Evolutionary conservation across 2,329 filamentous ascomycete genomes (phyloP).

Genomic region (Penicillium sp.): DNA sequence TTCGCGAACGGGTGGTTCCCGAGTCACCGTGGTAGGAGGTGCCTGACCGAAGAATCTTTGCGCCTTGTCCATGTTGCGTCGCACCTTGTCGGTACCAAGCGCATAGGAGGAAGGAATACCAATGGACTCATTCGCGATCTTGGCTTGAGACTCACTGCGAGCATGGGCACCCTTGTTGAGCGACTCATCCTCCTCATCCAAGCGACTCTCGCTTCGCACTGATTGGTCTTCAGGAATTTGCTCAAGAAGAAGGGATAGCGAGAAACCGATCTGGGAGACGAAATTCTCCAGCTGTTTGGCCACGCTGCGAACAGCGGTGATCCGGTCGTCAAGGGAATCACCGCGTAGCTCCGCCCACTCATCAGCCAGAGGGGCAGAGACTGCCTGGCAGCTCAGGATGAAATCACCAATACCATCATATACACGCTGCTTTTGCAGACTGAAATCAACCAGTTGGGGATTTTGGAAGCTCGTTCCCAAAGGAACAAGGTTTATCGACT

Average conservation of each 20-base stretch:
- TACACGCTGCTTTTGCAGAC: conserved; percentile 84
- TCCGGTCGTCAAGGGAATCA: conserved; percentile 81
- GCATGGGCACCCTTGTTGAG: conserved; percentile 26
- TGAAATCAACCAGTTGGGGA: conserved; percentile 83
- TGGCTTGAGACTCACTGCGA: conserved; percentile 43
- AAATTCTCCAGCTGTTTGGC: conserved; percentile 81
- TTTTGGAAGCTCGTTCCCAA: conserved; percentile 78
- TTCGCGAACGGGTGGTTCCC: conserved; percentile 38
- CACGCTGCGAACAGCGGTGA: conserved; percentile 77
- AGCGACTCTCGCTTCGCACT: conserved; percentile 44
- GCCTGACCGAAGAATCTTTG: conserved; percentile 52
- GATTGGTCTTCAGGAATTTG: conserved; percentile 62
- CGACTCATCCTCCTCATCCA: conserved; percentile 31
- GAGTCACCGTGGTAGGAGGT: conserved; percentile 42
- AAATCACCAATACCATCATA: conserved; percentile 94
- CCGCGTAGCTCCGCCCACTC: conserved; percentile 95
- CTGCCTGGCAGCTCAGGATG: conserved; percentile 80
- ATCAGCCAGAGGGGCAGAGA: conserved; percentile 88
- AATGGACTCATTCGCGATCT: conserved; percentile 42
- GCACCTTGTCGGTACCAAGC: conserved; percentile 42
- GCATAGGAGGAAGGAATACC: conserved; percentile 46
- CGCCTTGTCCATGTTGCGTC: conserved; percentile 50
- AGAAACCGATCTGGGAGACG: conserved; percentile 83
- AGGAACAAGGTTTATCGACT: conserved; percentile 85
- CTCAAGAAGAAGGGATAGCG: conserved; percentile 82